Conservation (phyloP, 2,329 filamentous ascomycete species). For the Scorias spongiosa region DNA sequence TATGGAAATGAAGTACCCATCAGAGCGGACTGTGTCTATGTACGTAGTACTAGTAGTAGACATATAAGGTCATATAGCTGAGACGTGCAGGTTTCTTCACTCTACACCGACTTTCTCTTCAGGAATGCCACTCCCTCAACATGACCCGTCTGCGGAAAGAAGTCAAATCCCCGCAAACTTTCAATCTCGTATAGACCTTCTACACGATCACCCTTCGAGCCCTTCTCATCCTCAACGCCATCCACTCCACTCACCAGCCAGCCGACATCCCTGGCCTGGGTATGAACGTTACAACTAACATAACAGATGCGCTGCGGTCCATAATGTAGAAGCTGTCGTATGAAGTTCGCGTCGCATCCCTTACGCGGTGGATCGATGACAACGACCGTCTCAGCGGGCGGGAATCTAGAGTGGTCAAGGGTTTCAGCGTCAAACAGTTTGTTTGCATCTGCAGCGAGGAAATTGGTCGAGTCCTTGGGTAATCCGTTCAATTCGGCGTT, state of each 20-base stretch:
- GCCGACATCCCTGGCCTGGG: slow-evolving; percentile 85
- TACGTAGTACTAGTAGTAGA: too few species aligned
- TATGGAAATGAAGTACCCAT: too few species aligned
- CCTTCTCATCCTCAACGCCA: slow-evolving; percentile 22
- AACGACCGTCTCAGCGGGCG: slow-evolving; percentile 72
- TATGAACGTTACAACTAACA: slow-evolving; percentile 96
- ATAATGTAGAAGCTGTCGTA: slow-evolving; percentile 64
- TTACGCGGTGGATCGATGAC: slow-evolving; percentile 94
- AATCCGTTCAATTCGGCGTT: slow-evolving; percentile 72
- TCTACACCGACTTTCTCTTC: slow-evolving; percentile 21
- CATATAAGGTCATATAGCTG: too few species aligned
- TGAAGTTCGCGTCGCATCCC: slow-evolving; percentile 75
- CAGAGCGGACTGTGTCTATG: too few species aligned
- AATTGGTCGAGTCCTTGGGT: slow-evolving; percentile 51
- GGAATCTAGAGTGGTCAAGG: slow-evolving; percentile 42
- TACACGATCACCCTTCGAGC: slow-evolving; percentile 15
- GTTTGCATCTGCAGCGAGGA: slow-evolving; percentile 78
- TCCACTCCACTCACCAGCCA: slow-evolving; percentile 59
- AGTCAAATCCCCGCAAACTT: slow-evolving; percentile 84
- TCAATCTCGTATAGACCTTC: slow-evolving; percentile 61
- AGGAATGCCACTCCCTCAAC: slow-evolving; percentile 50
- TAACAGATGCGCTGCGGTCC: slow-evolving; percentile 73
- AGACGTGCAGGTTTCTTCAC: too few species aligned
- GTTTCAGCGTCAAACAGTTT: slow-evolving; percentile 54
- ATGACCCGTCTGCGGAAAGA: slow-evolving; percentile 77